Evolutionary conservation across 2,329 filamentous ascomycete species (phyloP), one percentile per base, ranked within the genome.

Genomic region (Triangularia verruculosa): DNA sequence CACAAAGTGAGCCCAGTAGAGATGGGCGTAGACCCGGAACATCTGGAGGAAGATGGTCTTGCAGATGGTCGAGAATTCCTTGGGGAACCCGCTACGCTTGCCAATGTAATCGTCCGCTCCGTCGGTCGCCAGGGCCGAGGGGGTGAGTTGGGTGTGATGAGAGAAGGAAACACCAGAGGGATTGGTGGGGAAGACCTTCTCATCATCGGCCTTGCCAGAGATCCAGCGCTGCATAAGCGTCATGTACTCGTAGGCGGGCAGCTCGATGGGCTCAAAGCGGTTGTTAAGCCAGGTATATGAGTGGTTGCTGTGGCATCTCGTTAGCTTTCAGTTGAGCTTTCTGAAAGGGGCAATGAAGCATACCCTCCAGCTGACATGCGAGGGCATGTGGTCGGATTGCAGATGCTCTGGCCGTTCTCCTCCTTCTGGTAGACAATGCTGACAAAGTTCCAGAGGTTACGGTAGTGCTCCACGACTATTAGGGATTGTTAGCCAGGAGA

Each of bases 181-280:
- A 71, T 91, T 89, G 51, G 89, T 93, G 9, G 91, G 91, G 78
- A 95, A 94, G 76, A 92, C 88, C 70, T 84, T 82, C 28, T 85
- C 85, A 73, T 94, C 90, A 70, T 91, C 89, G 70, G 93, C 88
- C 77, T 94, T 94, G 76, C 90, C 90, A 60, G 89, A 87, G 71
- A 94, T 92, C 91, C 91, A 95, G 70, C 91, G 90, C 75, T 93
- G 90, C 71, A 95, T 92, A 17, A 93, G 85, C 69, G 89, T 89
- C 75, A 94, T 92, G 77, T 94, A 95, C 73, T 91, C 90, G 64
- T 87, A 87, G 7, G 91, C 91, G 6, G 91, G 90, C 52, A 94
- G 88, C 76, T 92, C 91, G 67, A 92, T 89, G 22, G 90, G 90
- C 73, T 88, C 85, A 70, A 87, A 87, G 68, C 89, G 86, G 71